Percentiles rank a stretch among this genome's conserved stretches.
These are phyloP conservation scores for Staphylotrichum longicolle DNA, from an alignment of 495 filamentous ascomycete genomes.

Conservation along the genomic window DNA sequence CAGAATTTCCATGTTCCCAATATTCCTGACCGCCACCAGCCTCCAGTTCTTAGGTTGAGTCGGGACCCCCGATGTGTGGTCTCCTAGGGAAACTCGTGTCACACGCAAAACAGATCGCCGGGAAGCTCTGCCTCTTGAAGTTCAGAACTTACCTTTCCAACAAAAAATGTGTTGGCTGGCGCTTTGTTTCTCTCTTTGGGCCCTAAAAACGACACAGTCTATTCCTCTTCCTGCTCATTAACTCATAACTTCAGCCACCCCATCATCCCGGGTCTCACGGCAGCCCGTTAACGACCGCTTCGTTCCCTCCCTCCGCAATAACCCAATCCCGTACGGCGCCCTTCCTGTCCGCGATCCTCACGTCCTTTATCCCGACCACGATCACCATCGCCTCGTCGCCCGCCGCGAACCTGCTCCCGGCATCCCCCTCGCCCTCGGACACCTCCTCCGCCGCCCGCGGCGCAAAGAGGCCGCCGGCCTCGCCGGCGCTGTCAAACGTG, in stretches of 20 bases:
- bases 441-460: slow-evolving; percentile 23
- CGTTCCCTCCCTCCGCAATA: slow-evolving; percentile 51
- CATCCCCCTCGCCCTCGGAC: slow-evolving; percentile 36
- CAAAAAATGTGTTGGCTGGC: no score
- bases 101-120: no score
- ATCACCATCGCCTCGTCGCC: slow-evolving; percentile 69
- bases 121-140: no score
- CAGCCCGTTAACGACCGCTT: slow-evolving; percentile 38
- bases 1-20: no score
- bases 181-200: no score
- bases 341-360: slow-evolving; percentile 79
- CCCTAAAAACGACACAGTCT: no score
- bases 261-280: background rate
- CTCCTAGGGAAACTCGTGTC: no score
- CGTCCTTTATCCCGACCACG: slow-evolving; percentile 69
- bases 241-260: background rate
- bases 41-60: no score
- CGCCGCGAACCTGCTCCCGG: slow-evolving; percentile 61
- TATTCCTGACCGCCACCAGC: no score
- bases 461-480: slow-evolving; percentile 16
- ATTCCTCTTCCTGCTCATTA: background rate
- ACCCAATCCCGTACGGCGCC: slow-evolving; percentile 72
- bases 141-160: no score
- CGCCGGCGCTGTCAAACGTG: slow-evolving; percentile 58
- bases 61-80: no score